phyloP scores from a whole-genome alignment of 768 basidiomycete species.

The Auriscalpium orientale region DNA sequence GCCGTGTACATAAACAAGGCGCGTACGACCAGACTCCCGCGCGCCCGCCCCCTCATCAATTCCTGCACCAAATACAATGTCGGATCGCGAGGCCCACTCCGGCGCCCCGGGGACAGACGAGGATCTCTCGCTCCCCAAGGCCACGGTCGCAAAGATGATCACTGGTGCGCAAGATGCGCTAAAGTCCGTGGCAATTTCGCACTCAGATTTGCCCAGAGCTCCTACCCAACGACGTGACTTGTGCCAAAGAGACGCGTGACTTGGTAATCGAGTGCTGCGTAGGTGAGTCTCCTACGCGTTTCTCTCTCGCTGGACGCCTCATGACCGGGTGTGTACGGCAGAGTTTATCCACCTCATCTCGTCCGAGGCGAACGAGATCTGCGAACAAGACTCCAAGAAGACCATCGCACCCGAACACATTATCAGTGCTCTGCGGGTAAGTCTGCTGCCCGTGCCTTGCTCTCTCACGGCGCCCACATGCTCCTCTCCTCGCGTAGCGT shows the following conservation, averaged over 20 bases:
- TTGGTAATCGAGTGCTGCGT: constrained; percentile 98
- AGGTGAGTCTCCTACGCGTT: constrained; percentile 57
- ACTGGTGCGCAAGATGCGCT: constrained; percentile 44
- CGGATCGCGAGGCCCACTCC: constrained; percentile 79
- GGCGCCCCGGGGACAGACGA: constrained; percentile 69
- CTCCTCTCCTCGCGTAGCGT: constrained; percentile 38
- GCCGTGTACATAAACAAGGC: constrained; percentile 13
- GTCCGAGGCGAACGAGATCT: constrained; percentile 95
- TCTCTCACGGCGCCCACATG: neutral
- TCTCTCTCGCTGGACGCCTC: neutral
- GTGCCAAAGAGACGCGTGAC: constrained; percentile 95
- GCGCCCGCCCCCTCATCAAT: constrained; percentile 9
- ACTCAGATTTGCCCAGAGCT: constrained; percentile 49
- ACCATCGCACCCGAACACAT: constrained; percentile 99
- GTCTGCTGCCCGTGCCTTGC: constrained; percentile 12
- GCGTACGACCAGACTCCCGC: constrained; percentile 9
- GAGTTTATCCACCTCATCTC: constrained; percentile 98
- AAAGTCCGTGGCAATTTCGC: constrained; percentile 2
- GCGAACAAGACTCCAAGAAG: constrained; percentile 97
- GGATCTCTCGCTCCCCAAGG: constrained; percentile 91
- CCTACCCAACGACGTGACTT: constrained; percentile 78
- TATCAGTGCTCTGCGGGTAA: constrained; percentile 80
- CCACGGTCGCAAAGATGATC: constrained; percentile 97
- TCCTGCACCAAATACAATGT: constrained; percentile 49
- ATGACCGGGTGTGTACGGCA: constrained; percentile 26